These are phyloP conservation scores for Glaciozyma martinii DNA, from an alignment of 768 basidiomycete genomes.

Conservation along the genomic window DNA sequence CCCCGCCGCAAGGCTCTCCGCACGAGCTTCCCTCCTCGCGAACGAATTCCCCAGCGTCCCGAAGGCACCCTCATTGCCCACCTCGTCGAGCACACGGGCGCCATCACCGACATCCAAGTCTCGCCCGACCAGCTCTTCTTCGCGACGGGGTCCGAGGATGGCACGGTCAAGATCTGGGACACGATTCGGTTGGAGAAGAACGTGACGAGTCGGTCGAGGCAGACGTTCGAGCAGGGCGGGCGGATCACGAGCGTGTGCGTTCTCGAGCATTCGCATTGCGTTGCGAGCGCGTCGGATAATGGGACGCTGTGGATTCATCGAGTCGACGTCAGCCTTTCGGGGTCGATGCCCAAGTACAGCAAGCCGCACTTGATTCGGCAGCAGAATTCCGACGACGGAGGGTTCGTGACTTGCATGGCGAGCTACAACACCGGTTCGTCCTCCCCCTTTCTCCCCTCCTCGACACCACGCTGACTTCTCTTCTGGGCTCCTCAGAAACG, in stretches of 20 bases:
- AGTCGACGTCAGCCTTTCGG: conserved; percentile 61
- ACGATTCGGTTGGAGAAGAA: conserved; percentile 84
- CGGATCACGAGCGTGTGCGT: conserved; percentile 62
- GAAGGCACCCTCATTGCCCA: conserved; percentile 78
- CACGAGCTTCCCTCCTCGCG: conserved; percentile 59
- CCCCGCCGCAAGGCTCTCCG: conserved; percentile 63
- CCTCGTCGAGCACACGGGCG: conserved; percentile 69
- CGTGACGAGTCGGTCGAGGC: conserved; percentile 64
- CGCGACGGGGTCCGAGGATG: conserved; percentile 44
- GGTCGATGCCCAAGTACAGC: conserved; percentile 68
- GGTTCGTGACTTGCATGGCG: conserved; percentile 72
- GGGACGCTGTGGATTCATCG: conserved; percentile 76
- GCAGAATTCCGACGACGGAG: conserved; percentile 64
- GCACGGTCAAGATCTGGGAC: conserved; percentile 46
- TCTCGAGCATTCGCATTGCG: conserved; percentile 70
- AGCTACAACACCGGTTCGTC: conserved; percentile 65
- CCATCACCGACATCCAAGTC: conserved; percentile 69
- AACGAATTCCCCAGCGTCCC: conserved; percentile 50
- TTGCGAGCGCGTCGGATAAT: conserved; percentile 76
- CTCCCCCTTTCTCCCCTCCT: background rate
- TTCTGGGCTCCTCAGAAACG: conserved; percentile 51
- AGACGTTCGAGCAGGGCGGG: conserved; percentile 51
- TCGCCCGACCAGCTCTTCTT: conserved; percentile 91
- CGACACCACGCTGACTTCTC: background rate
- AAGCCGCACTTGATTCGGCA: conserved; percentile 75